Base-by-base conservation (phyloP, 352 stramenopile species). In the Thalassiosira sp. region DNA sequence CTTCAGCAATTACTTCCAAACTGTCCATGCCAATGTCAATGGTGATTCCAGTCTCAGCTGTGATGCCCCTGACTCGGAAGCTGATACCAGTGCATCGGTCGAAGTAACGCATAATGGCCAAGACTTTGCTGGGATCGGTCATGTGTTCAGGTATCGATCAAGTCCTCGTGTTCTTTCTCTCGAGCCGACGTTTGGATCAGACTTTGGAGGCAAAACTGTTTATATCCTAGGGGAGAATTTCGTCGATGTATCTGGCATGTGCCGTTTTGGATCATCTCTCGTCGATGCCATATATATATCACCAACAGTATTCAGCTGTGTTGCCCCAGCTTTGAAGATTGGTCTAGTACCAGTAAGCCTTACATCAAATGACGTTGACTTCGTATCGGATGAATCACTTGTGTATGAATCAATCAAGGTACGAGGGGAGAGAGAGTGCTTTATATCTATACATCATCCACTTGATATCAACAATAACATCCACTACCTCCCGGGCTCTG, bases 231-330 rank as follows among this genome's bases (percentile, higher is more conserved):
- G 84, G 10, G 52, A 77, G 42, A 54, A 89, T 42, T 87, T 90
- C 43, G 27, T 60, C 35, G 58, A 79, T 42, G 60, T 48, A 27
- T 27, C 74, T 22, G 27, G 64, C 2, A 51, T 31, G 15, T 86
- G 79, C 59, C 49, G 53, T 52, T 89, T 89, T 71, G 82, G 77
- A 18, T 48, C 40, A 22, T 16, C 25, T 35, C n/a, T 88, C 3
- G 91, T 91, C 0, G 58, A 81, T 54, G 96, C 94, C 0, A 94
- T 89, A n/a, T 98, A 94, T 49, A 65, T 99, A 1, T 96, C 89
- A 0, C 57, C 86, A 18, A 92, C 81, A 6, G 16, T 96, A 5
- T 65, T 97, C 15, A 76, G 72, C 5, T 99, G 96, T 63, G 69
- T 94, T 7, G 71, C 94, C 5, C 96, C 96, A 25, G 86, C 67